Percentiles rank a stretch among this genome's conserved stretches.
Conservation (phyloP, 306 rosid genomes). For the Medicago lupulina region DNA sequence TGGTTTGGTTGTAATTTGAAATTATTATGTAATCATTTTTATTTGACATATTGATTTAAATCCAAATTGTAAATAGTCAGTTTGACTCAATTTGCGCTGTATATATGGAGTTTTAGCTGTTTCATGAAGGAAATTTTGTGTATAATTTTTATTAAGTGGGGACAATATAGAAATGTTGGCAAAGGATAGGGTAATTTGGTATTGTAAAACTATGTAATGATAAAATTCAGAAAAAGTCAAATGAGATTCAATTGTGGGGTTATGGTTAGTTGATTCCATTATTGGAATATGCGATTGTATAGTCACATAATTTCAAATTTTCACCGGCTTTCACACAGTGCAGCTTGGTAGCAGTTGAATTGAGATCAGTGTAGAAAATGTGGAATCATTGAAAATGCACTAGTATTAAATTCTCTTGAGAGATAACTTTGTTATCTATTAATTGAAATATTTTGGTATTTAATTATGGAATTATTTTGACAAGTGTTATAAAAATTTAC, state of each 20-base stretch:
- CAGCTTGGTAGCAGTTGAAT: too few relatives aligned
- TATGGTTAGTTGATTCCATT: not conserved
- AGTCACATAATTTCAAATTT: not conserved
- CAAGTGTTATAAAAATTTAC: too few relatives aligned
- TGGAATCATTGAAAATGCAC: too few relatives aligned
- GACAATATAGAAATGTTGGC: not conserved
- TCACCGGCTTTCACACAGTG: not conserved
- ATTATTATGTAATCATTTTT: conserved; percentile 44
- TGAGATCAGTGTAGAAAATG: too few relatives aligned
- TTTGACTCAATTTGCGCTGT: not conserved
- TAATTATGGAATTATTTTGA: too few relatives aligned
- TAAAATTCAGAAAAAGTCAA: not conserved
- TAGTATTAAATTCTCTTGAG: too few relatives aligned
- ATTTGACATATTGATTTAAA: conserved; percentile 42
- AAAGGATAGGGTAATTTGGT: not conserved
- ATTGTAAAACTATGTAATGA: not conserved
- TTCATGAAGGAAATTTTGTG: conserved; percentile 6
- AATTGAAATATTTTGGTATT: too few relatives aligned
- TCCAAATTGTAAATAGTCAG: conserved; percentile 41
- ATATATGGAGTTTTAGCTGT: not conserved
- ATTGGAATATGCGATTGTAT: not conserved
- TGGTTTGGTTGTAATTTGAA: conserved; percentile 48
- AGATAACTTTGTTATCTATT: too few relatives aligned
- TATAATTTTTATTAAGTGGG: not conserved
- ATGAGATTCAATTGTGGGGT: not conserved